Base-by-base conservation (phyloP, 805 yeast genomes). In the Kodamaea jinghongensis region DNA sequence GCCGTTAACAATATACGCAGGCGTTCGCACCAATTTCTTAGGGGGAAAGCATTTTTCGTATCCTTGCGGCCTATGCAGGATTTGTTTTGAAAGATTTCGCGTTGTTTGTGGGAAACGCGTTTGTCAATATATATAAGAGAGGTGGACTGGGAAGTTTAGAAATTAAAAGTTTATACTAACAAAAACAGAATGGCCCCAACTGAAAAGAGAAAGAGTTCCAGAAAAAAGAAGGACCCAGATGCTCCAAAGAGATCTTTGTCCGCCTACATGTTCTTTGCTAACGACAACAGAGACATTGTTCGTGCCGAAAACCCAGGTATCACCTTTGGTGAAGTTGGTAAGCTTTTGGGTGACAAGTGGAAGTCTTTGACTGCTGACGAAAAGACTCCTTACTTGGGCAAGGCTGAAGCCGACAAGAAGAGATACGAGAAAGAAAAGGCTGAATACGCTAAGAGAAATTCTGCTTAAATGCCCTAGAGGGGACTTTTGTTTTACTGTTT, bases 241-340 rank as follows among this genome's bases (percentile, higher is more conserved):
- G 99, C 99, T 51, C 99, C 99, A 67, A 93, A 93, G 87, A 87
- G 98, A 71, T 88, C 97, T 17, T 74, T 93, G 64, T 88, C 97
- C 45, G 96, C 98, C 36, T 93, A 91, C 82, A 90, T 93, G 98
- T 91, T 87, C 80, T 93, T 90, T 62, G 98, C 99, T 56, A 89
- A 88, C 65, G 97, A 89, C 61, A 86, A 86, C 78, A 90, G 99
- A 77, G 97, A 91, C 70, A 79, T 81, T 49, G 96, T 93, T 53
- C 82, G 96, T 67, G 82, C 91, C 47, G 98, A 90, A 67, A 88
- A 91, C 78, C 97, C 98, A 57, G 96, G 96, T 63, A 86, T 90
- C 55, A 71, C 90, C 31, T 93, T 93, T 60, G 99, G 95, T 52
- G 95, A 89, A 72, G 91, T 93, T 51, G 98, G 98, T 63, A 88